Evolutionary conservation across 2,329 filamentous ascomycete genomes (phyloP), one percentile per base, ranked within the genome.

Genomic region (Epichloe bromicola): DNA sequence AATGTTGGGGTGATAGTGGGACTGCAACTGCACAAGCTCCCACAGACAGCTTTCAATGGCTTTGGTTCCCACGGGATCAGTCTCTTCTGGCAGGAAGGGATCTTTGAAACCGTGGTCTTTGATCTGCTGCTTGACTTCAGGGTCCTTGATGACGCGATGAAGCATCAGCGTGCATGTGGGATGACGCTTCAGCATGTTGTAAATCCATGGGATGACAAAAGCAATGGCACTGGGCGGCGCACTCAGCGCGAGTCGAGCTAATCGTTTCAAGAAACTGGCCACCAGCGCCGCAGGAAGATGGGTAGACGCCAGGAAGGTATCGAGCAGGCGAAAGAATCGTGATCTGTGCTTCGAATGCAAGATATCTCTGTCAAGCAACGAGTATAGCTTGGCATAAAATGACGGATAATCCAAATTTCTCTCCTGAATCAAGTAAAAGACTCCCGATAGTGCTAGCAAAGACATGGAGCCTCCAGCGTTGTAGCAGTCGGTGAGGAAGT

Each of bases 1-100:
- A 23, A 98, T 88, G 59, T 97, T 98, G 14, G 94, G 93, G 64
- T 98, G 93, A 67, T 95, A 97, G 67, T 98, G 94, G 1, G 82
- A 84, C 66, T 94, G 88, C 52, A 97, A 72, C 53, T 88, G 89
- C 54, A 94, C 86, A 49, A 98, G 76, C 66, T 98, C 93, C 94
- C 93, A 98, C 7, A 98, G 70, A 65, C 85, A 89, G 67, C 88
- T 95, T 52, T 97, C 89, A 53, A 98, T 87, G 17, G 94, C 93
- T 39, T 76, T 69, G 1, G 90, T 96, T 65, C 85, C 75, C 76
- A 89, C 87, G 0, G 93, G 94, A 56, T 98, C 88, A 30, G 72
- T 61, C 67, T 96, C 88, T 5, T 80, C 71, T 48, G 83, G 75
- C 52, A 86, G 65, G 63, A 95, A 98, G 0, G 87, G 85, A 61